phyloP scores from a whole-genome alignment of 441 rosid species.

The Adansonia madagascariensis region DNA sequence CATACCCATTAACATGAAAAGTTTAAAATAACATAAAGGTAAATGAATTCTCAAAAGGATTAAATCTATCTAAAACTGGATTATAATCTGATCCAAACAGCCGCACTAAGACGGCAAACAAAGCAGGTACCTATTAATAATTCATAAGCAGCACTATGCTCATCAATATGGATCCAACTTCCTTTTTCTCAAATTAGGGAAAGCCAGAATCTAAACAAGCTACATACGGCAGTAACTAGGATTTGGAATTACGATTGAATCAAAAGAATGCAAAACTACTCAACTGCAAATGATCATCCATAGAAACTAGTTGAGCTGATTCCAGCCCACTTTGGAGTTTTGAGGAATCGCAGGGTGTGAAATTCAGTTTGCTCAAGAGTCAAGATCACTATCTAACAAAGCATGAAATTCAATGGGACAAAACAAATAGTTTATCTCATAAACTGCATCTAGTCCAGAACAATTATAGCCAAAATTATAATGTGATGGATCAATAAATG shows the following conservation, averaged over 20 bases:
- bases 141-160: background rate
- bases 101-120: no score
- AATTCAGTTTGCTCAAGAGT: background rate
- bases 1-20: background rate
- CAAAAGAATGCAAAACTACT: background rate
- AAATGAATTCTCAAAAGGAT: conserved; percentile 7
- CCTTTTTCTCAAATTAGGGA: background rate
- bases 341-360: background rate
- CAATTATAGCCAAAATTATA: background rate
- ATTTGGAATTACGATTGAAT: background rate
- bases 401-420: background rate
- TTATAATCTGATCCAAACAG: background rate
- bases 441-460: background rate
- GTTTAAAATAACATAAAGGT: background rate
- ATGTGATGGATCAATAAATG: background rate
- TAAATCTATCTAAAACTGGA: background rate
- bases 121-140: background rate
- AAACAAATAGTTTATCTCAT: background rate
- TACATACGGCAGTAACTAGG: background rate
- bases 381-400: background rate
- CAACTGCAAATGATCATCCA: background rate
- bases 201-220: background rate
- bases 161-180: background rate
- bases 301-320: background rate
- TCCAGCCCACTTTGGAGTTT: background rate